Evolutionary conservation across 345 rosid genomes (phyloP).

Genomic region (Gossypium arboreum): DNA sequence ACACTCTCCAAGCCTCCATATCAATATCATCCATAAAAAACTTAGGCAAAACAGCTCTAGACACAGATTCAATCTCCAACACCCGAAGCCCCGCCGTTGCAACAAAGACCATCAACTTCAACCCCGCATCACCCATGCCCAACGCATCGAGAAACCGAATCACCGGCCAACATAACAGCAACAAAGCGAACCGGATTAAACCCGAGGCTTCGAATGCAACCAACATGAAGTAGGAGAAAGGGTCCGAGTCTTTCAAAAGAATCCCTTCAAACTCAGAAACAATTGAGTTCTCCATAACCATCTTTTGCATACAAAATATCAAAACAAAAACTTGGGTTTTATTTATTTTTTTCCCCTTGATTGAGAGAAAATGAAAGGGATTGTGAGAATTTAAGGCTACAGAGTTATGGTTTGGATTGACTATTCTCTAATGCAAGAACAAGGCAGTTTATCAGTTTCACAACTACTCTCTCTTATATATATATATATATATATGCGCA

Average conservation of each 20-base stretch:
- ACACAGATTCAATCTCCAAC: constrained; percentile 73
- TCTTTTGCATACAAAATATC: neutral
- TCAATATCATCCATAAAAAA: constrained; percentile 78
- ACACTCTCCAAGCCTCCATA: constrained; percentile 66
- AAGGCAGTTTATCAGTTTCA: constrained; percentile 59
- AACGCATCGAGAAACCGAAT: constrained; percentile 45
- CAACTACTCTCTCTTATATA: constrained; percentile 42
- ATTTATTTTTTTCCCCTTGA: neutral
- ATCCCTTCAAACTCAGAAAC: constrained; percentile 81
- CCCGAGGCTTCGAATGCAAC: constrained; percentile 88
- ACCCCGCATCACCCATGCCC: constrained; percentile 44
- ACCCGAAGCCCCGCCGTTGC: constrained; percentile 52
- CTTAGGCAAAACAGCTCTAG: constrained; percentile 84
- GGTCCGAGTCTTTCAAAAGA: constrained; percentile 50
- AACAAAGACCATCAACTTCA: constrained; percentile 63
- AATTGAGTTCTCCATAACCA: constrained; percentile 40
- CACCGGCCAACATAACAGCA: constrained; percentile 65
- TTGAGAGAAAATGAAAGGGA: neutral
- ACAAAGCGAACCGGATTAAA: constrained; percentile 53
- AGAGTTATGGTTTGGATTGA: constrained; percentile 36
- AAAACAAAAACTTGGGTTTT: neutral
- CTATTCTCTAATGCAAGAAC: constrained; percentile 30
- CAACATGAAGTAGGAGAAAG: constrained; percentile 84
- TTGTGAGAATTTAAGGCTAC: constrained; percentile 13
- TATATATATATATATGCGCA: constrained; percentile 20